A percentile compares a stretch with the other conserved stretches of the same genome.
Evolutionary conservation across 352 stramenopile species (phyloP).

Genomic region (Pythium periplocum): DNA sequence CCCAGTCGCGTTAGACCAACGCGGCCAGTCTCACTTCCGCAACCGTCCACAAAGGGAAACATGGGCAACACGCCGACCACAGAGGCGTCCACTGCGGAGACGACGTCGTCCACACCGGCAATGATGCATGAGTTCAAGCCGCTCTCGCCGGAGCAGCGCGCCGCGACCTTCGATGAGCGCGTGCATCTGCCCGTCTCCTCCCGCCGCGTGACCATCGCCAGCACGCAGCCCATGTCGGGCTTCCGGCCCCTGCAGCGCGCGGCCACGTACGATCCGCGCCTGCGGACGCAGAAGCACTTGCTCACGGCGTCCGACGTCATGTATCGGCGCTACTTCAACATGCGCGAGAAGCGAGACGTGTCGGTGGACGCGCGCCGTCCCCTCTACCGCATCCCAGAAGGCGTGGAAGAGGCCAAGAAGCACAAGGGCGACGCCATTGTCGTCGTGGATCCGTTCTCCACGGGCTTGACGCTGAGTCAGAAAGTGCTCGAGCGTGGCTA

Average conservation of each 20-base stretch:
- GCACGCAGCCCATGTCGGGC: conserved; percentile 43
- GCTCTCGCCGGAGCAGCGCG: conserved; percentile 66
- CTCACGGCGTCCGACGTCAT: conserved; percentile 76
- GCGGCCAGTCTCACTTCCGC: too few species aligned
- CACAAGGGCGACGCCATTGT: conserved; percentile 55
- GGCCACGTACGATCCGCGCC: conserved; percentile 70
- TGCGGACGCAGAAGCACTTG: conserved; percentile 49
- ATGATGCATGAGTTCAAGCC: conserved; percentile 35
- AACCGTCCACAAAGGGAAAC: neutral
- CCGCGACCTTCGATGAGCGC: conserved; percentile 80
- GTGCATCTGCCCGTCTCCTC: conserved; percentile 39
- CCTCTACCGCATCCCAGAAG: conserved; percentile 55
- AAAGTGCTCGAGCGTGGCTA: conserved; percentile 86
- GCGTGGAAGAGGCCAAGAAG: conserved; percentile 27
- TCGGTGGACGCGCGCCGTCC: conserved; percentile 24
- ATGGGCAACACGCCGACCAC: conserved; percentile 22
- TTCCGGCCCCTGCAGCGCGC: conserved; percentile 74
- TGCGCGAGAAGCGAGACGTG: conserved; percentile 44
- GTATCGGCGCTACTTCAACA: conserved; percentile 81
- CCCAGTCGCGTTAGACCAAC: too few species aligned
- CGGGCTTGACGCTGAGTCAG: conserved; percentile 89
- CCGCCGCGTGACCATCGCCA: conserved; percentile 40
- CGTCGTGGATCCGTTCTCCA: conserved; percentile 95
- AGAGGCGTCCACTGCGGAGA: neutral
- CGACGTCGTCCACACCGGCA: neutral